Evolutionary conservation across 371 early-diverging fungal species (phyloP), one percentile per base, ranked within the genome.

Genomic region (Dentiscutata heterogama): DNA sequence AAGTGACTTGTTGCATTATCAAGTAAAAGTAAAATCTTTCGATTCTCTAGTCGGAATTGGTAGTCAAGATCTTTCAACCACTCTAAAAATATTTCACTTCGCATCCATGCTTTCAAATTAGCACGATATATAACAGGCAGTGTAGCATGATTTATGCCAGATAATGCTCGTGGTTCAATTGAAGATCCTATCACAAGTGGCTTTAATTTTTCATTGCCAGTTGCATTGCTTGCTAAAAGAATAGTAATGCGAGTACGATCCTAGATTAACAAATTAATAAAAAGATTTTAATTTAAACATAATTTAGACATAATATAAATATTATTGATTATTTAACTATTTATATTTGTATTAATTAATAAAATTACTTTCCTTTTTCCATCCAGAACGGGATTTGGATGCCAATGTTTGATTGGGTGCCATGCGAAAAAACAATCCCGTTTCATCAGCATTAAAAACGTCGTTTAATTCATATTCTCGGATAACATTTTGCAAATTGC

Each of bases 101-200:
- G 72, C 83, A 84, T 83, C 78, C 81, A 81, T 7, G 78, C 78
- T 22, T 78, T 83, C 3, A 11, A 31, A 60, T 84, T 6, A 13
- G 39, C 46, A 22, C 29, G 31, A 25, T 84, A 83, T 3, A 51
- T 25, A 20, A 80, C 51, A 29, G 64, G 76, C 16, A 84, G 27
- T 3, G 5, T 60, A 7, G 2, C 8, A 11, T 61, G 0, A 14
- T 77, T 65, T 8, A 83, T 50, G 25, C 81, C 42, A 60, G 72
- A 82, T 72, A 83, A 81, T 56, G 82, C 67, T 16, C 67, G 72
- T 29, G 73, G 71, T 13, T 71, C 54, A 64, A 63, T 13, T 50
- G 2, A 79, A 8, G 60, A 39, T 13, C 83, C 83, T 51, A 84
- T 84, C 29, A 84, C 29, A 5, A 53, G 25, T 31, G 75, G 31